These are phyloP conservation scores for Diatrype stigma DNA, from an alignment of 2,329 filamentous ascomycete genomes.

Conservation along the genomic window DNA sequence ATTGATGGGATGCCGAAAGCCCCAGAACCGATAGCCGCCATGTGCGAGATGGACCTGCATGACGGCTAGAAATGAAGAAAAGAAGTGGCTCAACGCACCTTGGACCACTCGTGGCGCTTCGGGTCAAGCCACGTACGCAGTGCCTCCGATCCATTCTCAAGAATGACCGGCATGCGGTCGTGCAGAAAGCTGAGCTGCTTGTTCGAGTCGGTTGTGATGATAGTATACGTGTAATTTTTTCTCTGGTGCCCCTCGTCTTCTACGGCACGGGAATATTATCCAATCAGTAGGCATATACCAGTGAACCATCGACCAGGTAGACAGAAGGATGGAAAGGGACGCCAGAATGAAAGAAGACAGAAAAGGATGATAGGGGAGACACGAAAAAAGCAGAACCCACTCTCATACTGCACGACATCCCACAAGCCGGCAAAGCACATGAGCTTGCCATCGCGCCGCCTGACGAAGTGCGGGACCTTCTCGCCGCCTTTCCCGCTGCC, in stretches of 20 bases:
- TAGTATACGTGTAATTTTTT: conserved; percentile 81
- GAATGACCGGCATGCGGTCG: conserved; percentile 90
- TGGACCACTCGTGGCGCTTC: conserved; percentile 64
- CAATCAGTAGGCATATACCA: no score
- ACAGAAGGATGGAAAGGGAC: no score
- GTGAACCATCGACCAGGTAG: no score
- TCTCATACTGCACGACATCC: conserved; percentile 79
- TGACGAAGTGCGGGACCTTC: conserved; percentile 80
- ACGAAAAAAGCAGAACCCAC: conserved; percentile 38
- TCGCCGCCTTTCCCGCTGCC: conserved; percentile 64
- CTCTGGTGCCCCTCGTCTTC: conserved; percentile 50
- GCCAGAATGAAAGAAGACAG: neutral
- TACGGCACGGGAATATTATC: no score
- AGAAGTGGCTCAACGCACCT: no score
- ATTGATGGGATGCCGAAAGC: no score
- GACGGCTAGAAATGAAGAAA: no score
- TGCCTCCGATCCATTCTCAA: conserved; percentile 69
- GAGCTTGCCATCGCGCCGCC: conserved; percentile 73
- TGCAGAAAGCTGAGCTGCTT: conserved; percentile 81
- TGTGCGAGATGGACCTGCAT: no score
- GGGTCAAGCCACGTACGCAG: conserved; percentile 79
- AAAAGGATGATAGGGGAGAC: neutral
- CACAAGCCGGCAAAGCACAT: conserved; percentile 91
- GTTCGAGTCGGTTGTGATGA: conserved; percentile 89
- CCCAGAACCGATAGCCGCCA: no score